phyloP scores from a whole-genome alignment of 495 filamentous ascomycete species.

The Penicillium daleae region DNA sequence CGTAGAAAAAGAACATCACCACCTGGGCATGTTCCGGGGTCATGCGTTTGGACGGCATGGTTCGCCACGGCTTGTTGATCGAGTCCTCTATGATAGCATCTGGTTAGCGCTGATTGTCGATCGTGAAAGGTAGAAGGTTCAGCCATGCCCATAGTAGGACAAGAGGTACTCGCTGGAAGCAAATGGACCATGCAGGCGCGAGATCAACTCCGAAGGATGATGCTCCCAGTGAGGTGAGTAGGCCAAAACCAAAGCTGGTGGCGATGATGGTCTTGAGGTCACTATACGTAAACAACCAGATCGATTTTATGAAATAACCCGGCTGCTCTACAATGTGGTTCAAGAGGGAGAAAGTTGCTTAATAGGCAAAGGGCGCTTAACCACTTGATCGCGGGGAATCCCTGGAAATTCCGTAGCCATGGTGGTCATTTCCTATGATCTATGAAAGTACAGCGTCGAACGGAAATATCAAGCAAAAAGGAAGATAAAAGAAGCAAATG shows the following conservation, averaged over 20 bases:
- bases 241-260: constrained; percentile 41
- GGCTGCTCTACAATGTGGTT: neutral
- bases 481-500: neutral
- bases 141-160: constrained; percentile 37
- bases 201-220: constrained; percentile 8
- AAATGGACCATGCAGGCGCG: neutral
- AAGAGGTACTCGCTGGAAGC: constrained; percentile 17
- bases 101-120: constrained; percentile 38
- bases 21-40: constrained; percentile 21
- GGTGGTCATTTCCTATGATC: neutral
- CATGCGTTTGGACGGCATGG: constrained; percentile 32
- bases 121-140: constrained; percentile 36
- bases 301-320: neutral
- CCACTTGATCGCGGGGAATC: neutral
- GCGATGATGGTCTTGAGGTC: constrained; percentile 47
- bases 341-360: neutral
- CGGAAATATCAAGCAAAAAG: neutral
- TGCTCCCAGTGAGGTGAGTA: constrained; percentile 35
- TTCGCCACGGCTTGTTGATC: constrained; percentile 46
- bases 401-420: neutral
- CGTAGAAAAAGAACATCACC: constrained; percentile 22
- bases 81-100: constrained; percentile 34
- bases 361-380: neutral
- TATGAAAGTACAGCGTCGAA: neutral
- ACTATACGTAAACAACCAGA: constrained; percentile 45